Evolutionary conservation across 1,284 basidiomycete species (phyloP).

Genomic region (Schizophyllum commune): DNA sequence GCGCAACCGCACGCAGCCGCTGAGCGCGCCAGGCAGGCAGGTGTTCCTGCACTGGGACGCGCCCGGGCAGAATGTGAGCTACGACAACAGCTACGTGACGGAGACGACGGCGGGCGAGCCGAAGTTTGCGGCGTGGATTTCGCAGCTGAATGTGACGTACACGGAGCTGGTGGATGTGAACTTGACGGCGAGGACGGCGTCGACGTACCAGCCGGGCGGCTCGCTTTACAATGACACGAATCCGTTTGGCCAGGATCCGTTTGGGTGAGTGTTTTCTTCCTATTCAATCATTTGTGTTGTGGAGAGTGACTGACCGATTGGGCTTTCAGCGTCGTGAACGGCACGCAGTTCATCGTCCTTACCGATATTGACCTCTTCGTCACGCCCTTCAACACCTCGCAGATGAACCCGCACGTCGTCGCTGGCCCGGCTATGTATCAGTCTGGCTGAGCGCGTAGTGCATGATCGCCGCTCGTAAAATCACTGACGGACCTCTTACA

Average conservation of each 20-base stretch:
- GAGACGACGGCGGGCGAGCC: constrained; percentile 30
- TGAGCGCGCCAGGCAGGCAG: constrained; percentile 32
- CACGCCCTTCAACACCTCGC: constrained; percentile 52
- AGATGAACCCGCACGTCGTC: constrained; percentile 48
- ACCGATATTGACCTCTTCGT: constrained; percentile 43
- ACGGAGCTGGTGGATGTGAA: constrained; percentile 39
- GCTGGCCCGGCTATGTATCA: constrained; percentile 50
- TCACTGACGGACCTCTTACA: too few relatives aligned
- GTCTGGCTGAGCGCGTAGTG: constrained; percentile 27
- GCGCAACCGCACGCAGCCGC: constrained; percentile 21
- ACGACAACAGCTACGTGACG: constrained; percentile 47
- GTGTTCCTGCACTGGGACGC: constrained; percentile 49
- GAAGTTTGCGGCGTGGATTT: constrained; percentile 40
- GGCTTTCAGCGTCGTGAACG: background rate
- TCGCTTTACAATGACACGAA: constrained; percentile 28
- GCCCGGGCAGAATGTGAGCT: constrained; percentile 45
- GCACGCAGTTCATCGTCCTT: constrained; percentile 42
- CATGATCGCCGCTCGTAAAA: too few relatives aligned
- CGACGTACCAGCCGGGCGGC: constrained; percentile 42
- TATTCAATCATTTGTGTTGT: background rate
- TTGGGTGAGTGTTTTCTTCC: background rate
- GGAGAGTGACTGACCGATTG: background rate
- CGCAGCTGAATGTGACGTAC: constrained; percentile 60
- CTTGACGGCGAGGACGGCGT: constrained; percentile 27
- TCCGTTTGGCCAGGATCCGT: background rate